Evolutionary conservation across 108 stramenopile species (phyloP).

Genomic region (Asterionellopsis glacialis): DNA sequence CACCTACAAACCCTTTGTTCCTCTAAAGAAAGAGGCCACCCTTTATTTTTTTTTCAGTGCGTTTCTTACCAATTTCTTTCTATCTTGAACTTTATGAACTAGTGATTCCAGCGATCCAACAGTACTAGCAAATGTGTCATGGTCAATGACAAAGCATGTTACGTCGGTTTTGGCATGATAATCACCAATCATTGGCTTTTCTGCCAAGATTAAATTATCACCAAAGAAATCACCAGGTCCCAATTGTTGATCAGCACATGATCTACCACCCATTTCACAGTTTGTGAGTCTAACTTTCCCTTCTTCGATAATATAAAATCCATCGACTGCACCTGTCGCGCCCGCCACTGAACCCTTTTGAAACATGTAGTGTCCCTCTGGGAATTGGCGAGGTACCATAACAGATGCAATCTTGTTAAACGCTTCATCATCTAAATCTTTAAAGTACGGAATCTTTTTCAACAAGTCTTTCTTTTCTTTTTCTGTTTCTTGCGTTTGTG

Average conservation of each 20-base stretch:
- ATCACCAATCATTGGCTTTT: slow-evolving; percentile 12
- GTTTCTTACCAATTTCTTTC: slow-evolving; percentile 46
- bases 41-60: no score
- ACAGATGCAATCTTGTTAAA: slow-evolving; percentile 51
- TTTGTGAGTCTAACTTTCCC: slow-evolving; percentile 49
- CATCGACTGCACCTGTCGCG: slow-evolving; percentile 20
- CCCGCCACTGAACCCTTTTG: slow-evolving; percentile 30
- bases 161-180: slow-evolving; percentile 18
- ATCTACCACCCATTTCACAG: slow-evolving; percentile 25
- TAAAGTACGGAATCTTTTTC: slow-evolving; percentile 39
- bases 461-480: slow-evolving; percentile 25
- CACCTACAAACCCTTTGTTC: no score
- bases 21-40: no score
- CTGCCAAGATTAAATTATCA: slow-evolving; percentile 20
- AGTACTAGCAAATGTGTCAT: slow-evolving; percentile 39
- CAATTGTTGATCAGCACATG: slow-evolving; percentile 36
- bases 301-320: slow-evolving; percentile 73
- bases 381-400: slow-evolving; percentile 42
- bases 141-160: slow-evolving; percentile 33
- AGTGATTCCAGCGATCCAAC: slow-evolving; percentile 36
- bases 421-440: slow-evolving; percentile 46
- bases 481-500: slow-evolving; percentile 21
- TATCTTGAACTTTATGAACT: slow-evolving; percentile 36
- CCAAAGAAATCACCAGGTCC: slow-evolving; percentile 43
- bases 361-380: slow-evolving; percentile 52